Percentiles rank a stretch among this genome's conserved stretches.
Evolutionary conservation across 495 filamentous ascomycete species (phyloP).

Genomic region (Lasiosphaeriaceae sp.): DNA sequence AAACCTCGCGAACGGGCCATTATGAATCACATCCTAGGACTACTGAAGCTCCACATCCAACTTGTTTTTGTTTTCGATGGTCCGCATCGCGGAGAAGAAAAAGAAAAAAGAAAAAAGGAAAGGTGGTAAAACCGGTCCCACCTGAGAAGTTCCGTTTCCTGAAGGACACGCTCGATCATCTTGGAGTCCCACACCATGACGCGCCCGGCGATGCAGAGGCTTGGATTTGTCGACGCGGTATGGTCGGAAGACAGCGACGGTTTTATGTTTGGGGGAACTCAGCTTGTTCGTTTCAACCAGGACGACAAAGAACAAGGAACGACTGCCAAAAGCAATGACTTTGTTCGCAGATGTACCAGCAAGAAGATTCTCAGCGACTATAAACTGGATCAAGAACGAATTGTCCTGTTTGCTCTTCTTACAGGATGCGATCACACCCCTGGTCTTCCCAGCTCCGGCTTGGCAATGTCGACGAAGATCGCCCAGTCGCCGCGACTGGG

Average conservation of each 20-base stretch:
- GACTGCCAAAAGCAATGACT: not conserved
- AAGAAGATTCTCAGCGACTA: not conserved
- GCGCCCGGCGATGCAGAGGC: not conserved
- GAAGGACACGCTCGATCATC: not conserved
- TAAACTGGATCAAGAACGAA: not conserved
- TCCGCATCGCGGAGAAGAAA: not conserved
- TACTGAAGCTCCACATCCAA: not conserved
- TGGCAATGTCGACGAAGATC: too few species aligned
- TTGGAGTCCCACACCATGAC: not conserved
- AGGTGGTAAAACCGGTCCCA: not conserved
- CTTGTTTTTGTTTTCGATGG: constrained; percentile 4
- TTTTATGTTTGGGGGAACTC: not conserved
- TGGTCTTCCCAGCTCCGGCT: too few species aligned
- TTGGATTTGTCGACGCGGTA: constrained; percentile 2
- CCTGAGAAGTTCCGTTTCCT: not conserved
- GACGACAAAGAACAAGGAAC: not conserved
- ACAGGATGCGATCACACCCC: constrained; percentile 3
- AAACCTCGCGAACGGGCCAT: not conserved
- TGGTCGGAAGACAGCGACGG: not conserved
- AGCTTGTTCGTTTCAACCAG: not conserved
- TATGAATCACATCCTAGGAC: not conserved
- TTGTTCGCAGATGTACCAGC: not conserved
- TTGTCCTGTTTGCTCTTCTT: not conserved
- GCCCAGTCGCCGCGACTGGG: too few species aligned
- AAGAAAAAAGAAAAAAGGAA: not conserved